A percentile compares a stretch with the other conserved stretches of the same genome.
phyloP scores from a whole-genome alignment of 345 rosid species.

The Camelina hispida region DNA sequence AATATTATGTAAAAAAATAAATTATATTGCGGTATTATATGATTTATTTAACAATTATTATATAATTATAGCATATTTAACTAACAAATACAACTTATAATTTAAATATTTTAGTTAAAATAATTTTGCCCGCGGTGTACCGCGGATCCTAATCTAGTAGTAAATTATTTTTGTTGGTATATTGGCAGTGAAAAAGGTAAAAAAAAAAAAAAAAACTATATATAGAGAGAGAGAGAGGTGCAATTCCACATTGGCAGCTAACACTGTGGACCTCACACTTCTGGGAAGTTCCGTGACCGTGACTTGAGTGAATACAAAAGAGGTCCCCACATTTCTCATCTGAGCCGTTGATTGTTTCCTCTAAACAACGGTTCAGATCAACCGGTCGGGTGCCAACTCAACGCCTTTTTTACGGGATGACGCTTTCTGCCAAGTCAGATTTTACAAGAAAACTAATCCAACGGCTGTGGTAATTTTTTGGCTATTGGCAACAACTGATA shows the following conservation, averaged over 20 bases:
- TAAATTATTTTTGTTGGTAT: too few species aligned
- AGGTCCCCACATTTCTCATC: conserved; percentile 43
- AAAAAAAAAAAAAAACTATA: not conserved
- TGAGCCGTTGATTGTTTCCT: conserved; percentile 32
- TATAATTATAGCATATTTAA: too few species aligned
- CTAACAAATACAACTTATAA: too few species aligned
- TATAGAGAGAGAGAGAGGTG: conserved; percentile 14
- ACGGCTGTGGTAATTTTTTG: conserved; percentile 44
- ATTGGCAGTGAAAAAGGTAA: too few species aligned
- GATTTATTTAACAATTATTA: too few species aligned
- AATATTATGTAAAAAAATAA: too few species aligned
- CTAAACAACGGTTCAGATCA: conserved; percentile 46
- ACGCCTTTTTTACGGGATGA: conserved; percentile 43
- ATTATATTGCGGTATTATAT: too few species aligned
- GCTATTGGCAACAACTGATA: conserved; percentile 29
- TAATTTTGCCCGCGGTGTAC: too few species aligned
- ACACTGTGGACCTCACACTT: conserved; percentile 56
- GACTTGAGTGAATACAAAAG: conserved; percentile 47
- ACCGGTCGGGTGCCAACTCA: conserved; percentile 70
- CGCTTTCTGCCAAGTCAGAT: conserved; percentile 64
- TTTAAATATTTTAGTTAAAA: too few species aligned
- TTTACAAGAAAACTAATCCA: conserved; percentile 32
- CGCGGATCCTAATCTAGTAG: too few species aligned
- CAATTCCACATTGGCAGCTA: conserved; percentile 66
- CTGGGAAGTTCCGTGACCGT: conserved; percentile 86